Percentiles rank a stretch among this genome's conserved stretches.
phyloP scores from a whole-genome alignment of 2,329 filamentous ascomycete genomes.

The Pezicula carpinea region DNA sequence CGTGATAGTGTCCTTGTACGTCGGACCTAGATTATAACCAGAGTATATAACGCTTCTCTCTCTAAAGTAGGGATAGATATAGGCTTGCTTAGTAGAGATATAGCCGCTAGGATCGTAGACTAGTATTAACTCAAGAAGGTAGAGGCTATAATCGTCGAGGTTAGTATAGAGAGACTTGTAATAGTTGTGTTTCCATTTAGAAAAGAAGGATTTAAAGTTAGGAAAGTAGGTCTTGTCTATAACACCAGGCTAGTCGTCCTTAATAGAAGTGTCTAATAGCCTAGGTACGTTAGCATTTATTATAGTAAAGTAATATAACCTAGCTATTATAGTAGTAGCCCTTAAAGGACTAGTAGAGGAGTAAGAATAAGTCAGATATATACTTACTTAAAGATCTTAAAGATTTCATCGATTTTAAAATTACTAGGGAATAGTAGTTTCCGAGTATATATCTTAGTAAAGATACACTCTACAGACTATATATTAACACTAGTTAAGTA shows the following conservation, averaged over 20 bases:
- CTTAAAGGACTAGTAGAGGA: too few species aligned
- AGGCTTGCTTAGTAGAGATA: constrained; percentile 85
- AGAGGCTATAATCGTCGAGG: constrained; percentile 67
- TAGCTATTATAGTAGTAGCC: too few species aligned
- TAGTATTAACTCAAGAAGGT: constrained; percentile 66
- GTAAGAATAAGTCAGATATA: too few species aligned
- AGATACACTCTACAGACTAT: constrained; percentile 94
- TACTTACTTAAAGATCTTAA: constrained; percentile 82
- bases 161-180: constrained; percentile 62
- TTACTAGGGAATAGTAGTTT: constrained; percentile 92
- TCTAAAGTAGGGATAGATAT: constrained; percentile 77
- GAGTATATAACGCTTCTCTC: constrained; percentile 30
- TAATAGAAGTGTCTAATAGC: constrained; percentile 76
- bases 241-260: constrained; percentile 82
- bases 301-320: neutral
- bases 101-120: constrained; percentile 84
- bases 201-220: constrained; percentile 88
- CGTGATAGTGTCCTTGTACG: constrained; percentile 21
- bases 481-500: constrained; percentile 94
- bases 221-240: constrained; percentile 67
- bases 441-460: constrained; percentile 93
- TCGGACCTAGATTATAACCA: constrained; percentile 26
- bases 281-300: constrained; percentile 35
- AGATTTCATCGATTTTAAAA: constrained; percentile 90
- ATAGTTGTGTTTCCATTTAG: constrained; percentile 78